Conservation (phyloP, 306 rosid genomes). For the Vachellia collinsii region DNA sequence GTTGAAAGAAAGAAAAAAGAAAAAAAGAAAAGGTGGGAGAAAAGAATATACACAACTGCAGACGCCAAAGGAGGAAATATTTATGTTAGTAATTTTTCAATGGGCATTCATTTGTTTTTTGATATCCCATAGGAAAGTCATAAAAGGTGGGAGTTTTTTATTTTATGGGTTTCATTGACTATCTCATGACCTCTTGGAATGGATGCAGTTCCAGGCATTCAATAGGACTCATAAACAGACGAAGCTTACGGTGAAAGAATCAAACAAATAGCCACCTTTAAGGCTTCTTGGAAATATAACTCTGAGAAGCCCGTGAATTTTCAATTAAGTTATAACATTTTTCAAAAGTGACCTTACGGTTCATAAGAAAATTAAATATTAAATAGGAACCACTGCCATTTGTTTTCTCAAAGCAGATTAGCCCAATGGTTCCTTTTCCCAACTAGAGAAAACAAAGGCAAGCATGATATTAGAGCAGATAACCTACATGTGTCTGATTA, state of each 20-base stretch:
- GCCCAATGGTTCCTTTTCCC: neutral
- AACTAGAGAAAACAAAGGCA: neutral
- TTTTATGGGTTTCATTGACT: neutral
- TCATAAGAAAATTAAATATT: neutral
- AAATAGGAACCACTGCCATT: neutral
- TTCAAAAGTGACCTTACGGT: neutral
- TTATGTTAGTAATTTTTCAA: neutral
- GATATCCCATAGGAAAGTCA: neutral
- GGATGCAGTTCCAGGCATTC: neutral
- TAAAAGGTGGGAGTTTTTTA: neutral
- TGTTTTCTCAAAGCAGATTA: slow-evolving; percentile 1
- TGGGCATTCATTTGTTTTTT: neutral
- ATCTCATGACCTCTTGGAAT: neutral
- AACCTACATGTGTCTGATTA: slow-evolving; percentile 9
- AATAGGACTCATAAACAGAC: neutral
- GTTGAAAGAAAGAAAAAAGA: too few species aligned
- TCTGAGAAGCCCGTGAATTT: neutral
- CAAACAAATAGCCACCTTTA: neutral
- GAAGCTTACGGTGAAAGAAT: neutral
- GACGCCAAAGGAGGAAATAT: neutral
- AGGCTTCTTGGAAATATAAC: neutral
- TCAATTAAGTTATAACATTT: neutral
- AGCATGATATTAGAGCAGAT: slow-evolving; percentile 1
- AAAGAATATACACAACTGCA: neutral
- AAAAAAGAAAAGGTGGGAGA: neutral